These are phyloP conservation scores for Pyracantha coccinea DNA, from an alignment of 331 rosid genomes.

Conservation along the genomic window DNA sequence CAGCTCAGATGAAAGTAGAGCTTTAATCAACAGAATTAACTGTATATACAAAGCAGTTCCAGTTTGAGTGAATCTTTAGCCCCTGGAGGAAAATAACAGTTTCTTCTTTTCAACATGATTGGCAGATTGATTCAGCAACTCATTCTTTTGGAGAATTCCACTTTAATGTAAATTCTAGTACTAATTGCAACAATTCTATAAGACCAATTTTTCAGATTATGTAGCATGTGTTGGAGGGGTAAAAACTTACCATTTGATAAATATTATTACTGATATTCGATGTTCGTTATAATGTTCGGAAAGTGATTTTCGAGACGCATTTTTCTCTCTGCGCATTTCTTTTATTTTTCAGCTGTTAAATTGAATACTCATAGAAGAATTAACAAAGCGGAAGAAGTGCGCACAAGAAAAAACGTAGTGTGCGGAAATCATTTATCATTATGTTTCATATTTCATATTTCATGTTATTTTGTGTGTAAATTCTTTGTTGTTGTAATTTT, in stretches of 20 bases:
- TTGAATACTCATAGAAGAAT: no score
- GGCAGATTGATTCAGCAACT: conserved; percentile 19
- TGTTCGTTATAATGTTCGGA: background rate
- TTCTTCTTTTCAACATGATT: conserved; percentile 6
- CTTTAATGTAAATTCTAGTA: conserved; percentile 19
- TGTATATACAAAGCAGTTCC: conserved; percentile 40
- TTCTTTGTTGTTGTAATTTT: background rate
- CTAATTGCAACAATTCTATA: conserved; percentile 34
- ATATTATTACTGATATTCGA: conserved; percentile 10
- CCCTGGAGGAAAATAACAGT: conserved; percentile 21
- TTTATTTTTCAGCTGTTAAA: no score
- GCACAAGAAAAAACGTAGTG: no score
- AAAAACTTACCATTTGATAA: conserved; percentile 14
- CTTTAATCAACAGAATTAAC: conserved; percentile 9
- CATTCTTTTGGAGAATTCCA: conserved; percentile 41
- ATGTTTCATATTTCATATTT: background rate
- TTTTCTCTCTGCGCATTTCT: no score
- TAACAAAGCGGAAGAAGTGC: no score
- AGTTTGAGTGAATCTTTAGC: conserved; percentile 21
- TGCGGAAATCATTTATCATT: no score
- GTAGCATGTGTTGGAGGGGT: conserved; percentile 20
- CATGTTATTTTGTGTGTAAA: background rate
- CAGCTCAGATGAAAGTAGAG: conserved; percentile 44
- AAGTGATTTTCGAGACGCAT: no score
- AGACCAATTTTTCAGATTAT: conserved; percentile 13